Percentiles rank a stretch among this genome's conserved stretches.
These are phyloP conservation scores for Euphrasia confusa DNA, from an alignment of 257 asterid species.

Conservation along the genomic window DNA sequence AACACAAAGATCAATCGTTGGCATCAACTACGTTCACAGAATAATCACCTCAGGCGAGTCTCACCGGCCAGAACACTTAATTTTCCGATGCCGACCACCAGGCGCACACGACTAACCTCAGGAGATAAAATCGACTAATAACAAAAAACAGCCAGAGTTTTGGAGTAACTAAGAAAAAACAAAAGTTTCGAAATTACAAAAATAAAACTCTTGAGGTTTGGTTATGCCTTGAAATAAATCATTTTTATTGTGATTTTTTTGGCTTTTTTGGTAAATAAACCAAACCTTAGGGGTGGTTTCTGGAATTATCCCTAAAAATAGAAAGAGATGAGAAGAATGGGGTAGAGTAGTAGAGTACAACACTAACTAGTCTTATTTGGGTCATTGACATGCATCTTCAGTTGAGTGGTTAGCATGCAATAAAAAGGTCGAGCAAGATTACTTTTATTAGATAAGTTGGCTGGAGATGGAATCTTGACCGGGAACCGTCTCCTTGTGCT, in stretches of 20 bases:
- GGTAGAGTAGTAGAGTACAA: slow-evolving; percentile 20
- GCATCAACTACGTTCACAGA: slow-evolving; percentile 29
- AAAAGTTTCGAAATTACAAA: neutral
- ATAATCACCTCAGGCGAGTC: slow-evolving; percentile 79
- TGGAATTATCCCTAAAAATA: neutral
- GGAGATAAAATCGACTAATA: slow-evolving; percentile 15
- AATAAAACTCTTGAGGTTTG: neutral
- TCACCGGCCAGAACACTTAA: slow-evolving; percentile 41
- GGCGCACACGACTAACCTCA: slow-evolving; percentile 54
- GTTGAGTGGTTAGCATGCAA: slow-evolving; percentile 32
- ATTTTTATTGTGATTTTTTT: neutral
- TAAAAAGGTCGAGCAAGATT: slow-evolving; percentile 26
- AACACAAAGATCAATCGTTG: slow-evolving; percentile 27
- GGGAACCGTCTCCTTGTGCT: slow-evolving; percentile 54
- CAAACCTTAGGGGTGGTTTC: neutral
- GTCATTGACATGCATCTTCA: slow-evolving; percentile 35
- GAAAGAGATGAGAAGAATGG: slow-evolving; percentile 21
- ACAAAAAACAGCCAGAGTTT: neutral
- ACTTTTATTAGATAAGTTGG: slow-evolving; percentile 48
- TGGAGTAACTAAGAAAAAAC: too few relatives aligned
- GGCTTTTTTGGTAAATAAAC: neutral
- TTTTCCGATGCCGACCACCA: slow-evolving; percentile 64
- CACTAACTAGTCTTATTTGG: slow-evolving; percentile 7
- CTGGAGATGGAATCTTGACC: slow-evolving; percentile 46
- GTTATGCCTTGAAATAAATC: neutral